Evolutionary conservation across 2,329 filamentous ascomycete species (phyloP).

Genomic region (Thelonectria rubi): DNA sequence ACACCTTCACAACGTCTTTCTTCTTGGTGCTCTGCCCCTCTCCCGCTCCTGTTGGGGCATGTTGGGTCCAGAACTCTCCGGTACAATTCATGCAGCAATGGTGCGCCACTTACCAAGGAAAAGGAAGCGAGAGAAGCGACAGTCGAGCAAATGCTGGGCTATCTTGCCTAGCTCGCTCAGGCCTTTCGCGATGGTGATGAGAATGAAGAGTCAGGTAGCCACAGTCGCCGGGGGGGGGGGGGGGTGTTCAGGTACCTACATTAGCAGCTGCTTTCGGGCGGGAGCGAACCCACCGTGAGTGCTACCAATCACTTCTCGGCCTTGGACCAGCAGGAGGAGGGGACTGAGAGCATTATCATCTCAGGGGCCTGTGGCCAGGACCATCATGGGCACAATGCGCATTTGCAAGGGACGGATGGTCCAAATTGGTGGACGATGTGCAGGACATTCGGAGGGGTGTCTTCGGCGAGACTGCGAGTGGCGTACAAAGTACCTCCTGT

Average conservation of each 20-base stretch:
- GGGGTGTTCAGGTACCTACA: constrained; percentile 26
- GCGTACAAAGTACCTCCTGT: no score
- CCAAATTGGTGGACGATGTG: constrained; percentile 15
- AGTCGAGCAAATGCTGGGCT: constrained; percentile 1
- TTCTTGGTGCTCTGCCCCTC: not conserved
- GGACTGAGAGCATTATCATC: not conserved
- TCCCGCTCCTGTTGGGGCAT: constrained; percentile 3
- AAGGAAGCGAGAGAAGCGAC: constrained; percentile 1
- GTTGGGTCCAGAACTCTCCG: constrained; percentile 11
- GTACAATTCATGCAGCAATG: constrained; percentile 1
- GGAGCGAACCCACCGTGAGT: constrained; percentile 2
- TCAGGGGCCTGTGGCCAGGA: constrained; percentile 28
- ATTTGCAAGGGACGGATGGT: constrained; percentile 18
- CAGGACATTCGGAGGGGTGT: not conserved
- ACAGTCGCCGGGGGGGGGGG: constrained; percentile 7
- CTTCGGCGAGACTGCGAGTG: no score
- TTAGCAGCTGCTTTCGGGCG: constrained; percentile 16
- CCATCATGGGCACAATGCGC: constrained; percentile 39
- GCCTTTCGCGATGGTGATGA: constrained; percentile 7
- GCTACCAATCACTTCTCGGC: constrained; percentile 8
- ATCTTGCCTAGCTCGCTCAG: constrained; percentile 2
- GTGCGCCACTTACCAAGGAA: not conserved
- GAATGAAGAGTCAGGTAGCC: constrained; percentile 6
- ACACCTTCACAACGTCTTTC: not conserved
- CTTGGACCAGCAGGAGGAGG: not conserved